Evolutionary conservation across 257 asterid genomes (phyloP).

Genomic region (Thymus mandschuricus): DNA sequence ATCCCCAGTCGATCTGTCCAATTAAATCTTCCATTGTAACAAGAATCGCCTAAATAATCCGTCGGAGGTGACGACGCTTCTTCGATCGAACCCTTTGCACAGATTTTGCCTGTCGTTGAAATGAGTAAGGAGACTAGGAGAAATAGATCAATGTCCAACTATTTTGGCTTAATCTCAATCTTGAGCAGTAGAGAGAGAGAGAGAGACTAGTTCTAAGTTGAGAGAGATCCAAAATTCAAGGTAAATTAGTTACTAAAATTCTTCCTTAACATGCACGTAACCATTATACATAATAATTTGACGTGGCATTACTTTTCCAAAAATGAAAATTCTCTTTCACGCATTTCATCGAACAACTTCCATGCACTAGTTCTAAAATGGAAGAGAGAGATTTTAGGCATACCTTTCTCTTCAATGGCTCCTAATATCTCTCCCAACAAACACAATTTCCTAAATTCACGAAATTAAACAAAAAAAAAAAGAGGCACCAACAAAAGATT

Average conservation of each 20-base stretch:
- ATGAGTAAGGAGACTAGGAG: background rate
- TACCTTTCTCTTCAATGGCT: constrained; percentile 32
- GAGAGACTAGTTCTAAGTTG: constrained; percentile 34
- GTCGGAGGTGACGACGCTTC: background rate
- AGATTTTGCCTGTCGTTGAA: background rate
- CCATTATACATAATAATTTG: background rate
- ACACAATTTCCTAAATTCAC: constrained; percentile 22
- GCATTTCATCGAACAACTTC: background rate
- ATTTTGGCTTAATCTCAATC: background rate
- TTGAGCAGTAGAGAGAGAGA: constrained; percentile 6
- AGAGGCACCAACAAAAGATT: constrained; percentile 10
- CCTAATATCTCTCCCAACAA: constrained; percentile 29
- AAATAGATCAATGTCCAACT: constrained; percentile 16
- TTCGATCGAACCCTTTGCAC: background rate
- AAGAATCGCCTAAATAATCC: background rate
- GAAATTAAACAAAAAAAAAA: constrained; percentile 19
- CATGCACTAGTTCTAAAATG: constrained; percentile 1
- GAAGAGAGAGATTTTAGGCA: constrained; percentile 44
- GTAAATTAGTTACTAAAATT: constrained; percentile 4
- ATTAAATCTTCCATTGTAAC: constrained; percentile 58
- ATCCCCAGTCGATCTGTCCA: constrained; percentile 59
- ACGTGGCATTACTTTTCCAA: background rate
- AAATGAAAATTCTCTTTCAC: background rate
- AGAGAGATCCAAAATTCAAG: constrained; percentile 36
- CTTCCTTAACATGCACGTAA: background rate